Conservation (phyloP, 805 yeast species). For the Myxozyma udenii region DNA sequence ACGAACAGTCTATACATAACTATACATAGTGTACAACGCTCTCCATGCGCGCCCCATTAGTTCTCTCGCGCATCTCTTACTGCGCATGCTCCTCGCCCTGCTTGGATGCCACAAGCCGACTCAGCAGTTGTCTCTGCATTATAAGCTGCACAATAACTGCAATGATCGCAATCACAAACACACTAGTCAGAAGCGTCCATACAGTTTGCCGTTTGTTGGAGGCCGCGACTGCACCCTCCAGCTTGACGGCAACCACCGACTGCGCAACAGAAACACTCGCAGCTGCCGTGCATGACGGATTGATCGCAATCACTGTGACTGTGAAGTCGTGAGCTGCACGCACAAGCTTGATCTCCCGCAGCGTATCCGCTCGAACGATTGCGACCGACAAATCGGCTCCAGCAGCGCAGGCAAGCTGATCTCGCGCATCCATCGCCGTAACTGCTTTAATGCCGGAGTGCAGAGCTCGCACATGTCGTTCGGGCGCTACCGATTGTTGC, state of each 20-base stretch:
- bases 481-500: slow-evolving; percentile 17
- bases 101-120: not conserved
- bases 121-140: slow-evolving; percentile 15
- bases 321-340: slow-evolving; percentile 73
- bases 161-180: slow-evolving; percentile 16
- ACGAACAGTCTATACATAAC: no score
- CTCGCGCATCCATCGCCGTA: slow-evolving; percentile 50
- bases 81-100: no score
- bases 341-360: slow-evolving; percentile 51
- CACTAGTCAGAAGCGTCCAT: slow-evolving; percentile 7
- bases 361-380: slow-evolving; percentile 51
- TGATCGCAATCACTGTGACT: slow-evolving; percentile 67
- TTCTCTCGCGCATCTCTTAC: no score
- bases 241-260: slow-evolving; percentile 61
- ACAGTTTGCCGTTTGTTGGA: slow-evolving; percentile 6
- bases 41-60: no score
- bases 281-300: slow-evolving; percentile 62
- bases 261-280: slow-evolving; percentile 79
- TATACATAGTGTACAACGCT: no score
- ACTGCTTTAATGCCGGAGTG: slow-evolving; percentile 37
- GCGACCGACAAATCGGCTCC: slow-evolving; percentile 66
- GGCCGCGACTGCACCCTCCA: slow-evolving; percentile 37
- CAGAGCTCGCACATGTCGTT: slow-evolving; percentile 12
- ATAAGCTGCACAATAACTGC: slow-evolving; percentile 23
- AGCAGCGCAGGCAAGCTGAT: slow-evolving; percentile 53